A percentile compares a stretch with the other conserved stretches of the same genome.
These are phyloP conservation scores for Fusarium sublunatum DNA, from an alignment of 2,329 filamentous ascomycete genomes.

Conservation along the genomic window DNA sequence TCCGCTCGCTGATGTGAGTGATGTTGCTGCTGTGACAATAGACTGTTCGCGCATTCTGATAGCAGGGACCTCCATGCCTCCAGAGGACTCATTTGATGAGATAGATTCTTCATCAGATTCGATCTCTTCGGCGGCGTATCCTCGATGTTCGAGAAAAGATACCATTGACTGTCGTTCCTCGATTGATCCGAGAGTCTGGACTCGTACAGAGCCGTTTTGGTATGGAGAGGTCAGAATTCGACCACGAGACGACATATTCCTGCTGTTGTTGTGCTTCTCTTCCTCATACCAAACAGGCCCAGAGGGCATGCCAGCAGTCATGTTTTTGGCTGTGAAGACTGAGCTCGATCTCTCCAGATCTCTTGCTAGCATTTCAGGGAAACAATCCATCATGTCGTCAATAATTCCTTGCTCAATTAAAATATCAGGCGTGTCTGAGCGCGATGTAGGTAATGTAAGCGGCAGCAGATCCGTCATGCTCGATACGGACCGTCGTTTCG, in stretches of 20 bases:
- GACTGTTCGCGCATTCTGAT: conserved; percentile 51
- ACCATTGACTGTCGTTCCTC: conserved; percentile 52
- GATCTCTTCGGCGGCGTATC: conserved; percentile 34
- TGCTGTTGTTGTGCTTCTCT: conserved; percentile 21
- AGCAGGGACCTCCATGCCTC: conserved; percentile 49
- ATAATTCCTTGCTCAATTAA: conserved; percentile 44
- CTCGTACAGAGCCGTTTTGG: conserved; percentile 46
- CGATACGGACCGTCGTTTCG: conserved; percentile 51
- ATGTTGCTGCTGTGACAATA: conserved; percentile 52
- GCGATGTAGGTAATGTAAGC: conserved; percentile 50
- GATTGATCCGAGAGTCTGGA: conserved; percentile 51
- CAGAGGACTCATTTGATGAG: conserved; percentile 48
- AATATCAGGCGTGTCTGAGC: conserved; percentile 39
- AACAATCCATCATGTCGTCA: conserved; percentile 54
- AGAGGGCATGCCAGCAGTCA: conserved; percentile 63
- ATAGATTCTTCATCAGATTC: conserved; percentile 52
- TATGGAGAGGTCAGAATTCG: conserved; percentile 45
- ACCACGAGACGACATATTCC: conserved; percentile 28
- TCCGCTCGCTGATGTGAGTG: conserved; percentile 48
- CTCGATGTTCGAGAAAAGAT: conserved; percentile 49
- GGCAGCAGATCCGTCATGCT: conserved; percentile 56
- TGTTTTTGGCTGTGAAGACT: conserved; percentile 62
- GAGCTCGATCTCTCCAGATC: conserved; percentile 63
- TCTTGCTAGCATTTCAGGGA: conserved; percentile 66
- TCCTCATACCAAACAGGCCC: conserved; percentile 51